Base-by-base conservation (phyloP, 2,329 filamentous ascomycete genomes). In the Neofusicoccum cordaticola region DNA sequence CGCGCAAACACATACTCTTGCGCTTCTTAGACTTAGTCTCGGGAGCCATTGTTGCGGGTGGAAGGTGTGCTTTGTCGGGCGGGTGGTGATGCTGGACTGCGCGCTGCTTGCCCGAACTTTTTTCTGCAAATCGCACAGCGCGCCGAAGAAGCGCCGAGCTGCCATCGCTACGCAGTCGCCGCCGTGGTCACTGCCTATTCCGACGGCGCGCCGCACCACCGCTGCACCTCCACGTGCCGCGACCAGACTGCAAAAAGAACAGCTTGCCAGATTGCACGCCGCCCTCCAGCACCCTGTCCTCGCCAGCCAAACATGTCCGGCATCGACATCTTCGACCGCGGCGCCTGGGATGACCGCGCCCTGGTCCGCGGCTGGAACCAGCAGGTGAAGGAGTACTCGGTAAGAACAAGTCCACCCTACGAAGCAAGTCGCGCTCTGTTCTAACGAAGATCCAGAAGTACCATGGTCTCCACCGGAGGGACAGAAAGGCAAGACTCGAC, bases 1-100 rank as follows among this genome's bases (percentile, higher is more conserved):
- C 1, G 4, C 3, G 7, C 15, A 39, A 17, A 5, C 0, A 13
- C 72, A 45, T 74, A 83, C 83, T 80, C 72, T 84, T 85, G 75
- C 82, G 81, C 81, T 86, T 86, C 73, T 83, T 86, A 45, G 77
- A 77, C 69, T 83, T 84, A 68, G 78, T 77, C 71, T 83, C 83
- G 68, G 80, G 80, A 63, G 82, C 83, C 84, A 86, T 86, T 76
- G 75, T 64, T 65, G 19, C 61, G 61, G n/a, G 15, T 35, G 63
- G 56, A 67, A 56, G 66, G 62, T 66, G 65, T 61, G 65, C 61
- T 64, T 35, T 51, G 66, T 62, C 65, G 65, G 44, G 64, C 60
- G 61, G 47, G 64, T 31, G 42, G n/a, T 41, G 51, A 17, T 57
- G 52, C 42, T 34, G 52, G 22, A 52, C 67, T 61, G 65, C 68